Base-by-base conservation (phyloP, 2,329 filamentous ascomycete species). In the Purpureocillium takamizusanense region DNA sequence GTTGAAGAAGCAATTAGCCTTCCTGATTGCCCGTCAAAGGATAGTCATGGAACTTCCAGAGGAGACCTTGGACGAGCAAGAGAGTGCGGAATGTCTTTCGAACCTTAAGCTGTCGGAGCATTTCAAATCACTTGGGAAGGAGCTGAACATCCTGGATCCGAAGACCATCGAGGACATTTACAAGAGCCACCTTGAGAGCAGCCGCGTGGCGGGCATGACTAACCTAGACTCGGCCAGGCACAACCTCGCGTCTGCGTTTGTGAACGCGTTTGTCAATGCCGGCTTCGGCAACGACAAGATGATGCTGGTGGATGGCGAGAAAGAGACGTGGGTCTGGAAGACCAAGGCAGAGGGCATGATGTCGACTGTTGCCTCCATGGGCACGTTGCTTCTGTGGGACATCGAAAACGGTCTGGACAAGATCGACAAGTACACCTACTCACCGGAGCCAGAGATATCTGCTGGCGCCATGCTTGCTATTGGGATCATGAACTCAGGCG, bases 151-250 rank as follows among this genome's bases (percentile, higher is more conserved):
- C 37, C 70, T 97, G 31, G 92, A 98, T 46, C 92, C 92, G 28
- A 97, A 95, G 69, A 86, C 86, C 32, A 94, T 90, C 0, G 92
- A 98, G 58, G 94, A 98, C 54, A 98, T 98, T 53, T 98, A 98
- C 76, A 98, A 98, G 71, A 95, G 88, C 56, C 92, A 98, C 62
- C 76, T 98, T 5, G 92, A 98, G 65, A 97, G 86, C 66, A 94
- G 83, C 52, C 79, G 94, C 44, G 92, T 94, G 38, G 86, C 87
- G 17, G 89, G 88, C 28, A 77, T 95, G 65, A 95, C 90, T 10
- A 95, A 95, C 57, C 78, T 94, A 34, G 92, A 98, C 58, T 98
- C 92, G 9, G 89, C 90, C 23, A 78, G 88, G 51, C 90, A 98
- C 69, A 98, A 98, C 55, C 74, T 98, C 43, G 89, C 92, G 4